Evolutionary conservation across 441 rosid species (phyloP).

Genomic region (Adansonia grandidieri): DNA sequence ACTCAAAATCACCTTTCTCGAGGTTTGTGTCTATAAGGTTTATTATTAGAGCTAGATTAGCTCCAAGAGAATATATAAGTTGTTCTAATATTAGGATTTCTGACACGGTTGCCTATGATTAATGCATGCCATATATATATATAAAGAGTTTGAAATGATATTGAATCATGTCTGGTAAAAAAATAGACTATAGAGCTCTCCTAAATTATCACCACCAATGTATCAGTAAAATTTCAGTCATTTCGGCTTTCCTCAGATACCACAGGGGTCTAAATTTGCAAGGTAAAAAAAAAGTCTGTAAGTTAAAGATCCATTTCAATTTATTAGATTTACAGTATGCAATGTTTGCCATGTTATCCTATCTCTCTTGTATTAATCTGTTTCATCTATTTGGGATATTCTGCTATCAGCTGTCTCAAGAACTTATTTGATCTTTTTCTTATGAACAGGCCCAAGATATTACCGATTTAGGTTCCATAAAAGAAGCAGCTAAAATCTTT

Average conservation of each 20-base stretch:
- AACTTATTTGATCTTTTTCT: constrained; percentile 27
- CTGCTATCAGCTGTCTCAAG: neutral
- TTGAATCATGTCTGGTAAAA: neutral
- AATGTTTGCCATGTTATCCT: neutral
- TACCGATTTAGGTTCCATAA: constrained; percentile 79
- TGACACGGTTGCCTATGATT: neutral
- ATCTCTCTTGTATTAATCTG: neutral
- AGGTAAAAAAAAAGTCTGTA: too few relatives aligned
- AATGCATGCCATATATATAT: neutral
- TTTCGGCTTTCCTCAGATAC: neutral
- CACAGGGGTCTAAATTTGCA: too few relatives aligned
- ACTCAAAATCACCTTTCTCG: constrained; percentile 93
- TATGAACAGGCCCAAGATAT: constrained; percentile 80
- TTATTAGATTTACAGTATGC: neutral
- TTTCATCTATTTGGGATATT: neutral
- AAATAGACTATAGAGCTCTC: neutral
- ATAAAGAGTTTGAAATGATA: neutral
- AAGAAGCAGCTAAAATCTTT: constrained; percentile 77
- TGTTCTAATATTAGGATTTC: constrained; percentile 1
- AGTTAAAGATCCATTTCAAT: too few relatives aligned
- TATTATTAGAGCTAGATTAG: neutral
- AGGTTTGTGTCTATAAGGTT: constrained; percentile 50
- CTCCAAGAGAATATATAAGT: neutral
- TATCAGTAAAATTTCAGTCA: neutral
- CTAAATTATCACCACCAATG: neutral